phyloP scores from a whole-genome alignment of 2,329 filamentous ascomycete species.

The Neocatenulostroma microsporum region DNA sequence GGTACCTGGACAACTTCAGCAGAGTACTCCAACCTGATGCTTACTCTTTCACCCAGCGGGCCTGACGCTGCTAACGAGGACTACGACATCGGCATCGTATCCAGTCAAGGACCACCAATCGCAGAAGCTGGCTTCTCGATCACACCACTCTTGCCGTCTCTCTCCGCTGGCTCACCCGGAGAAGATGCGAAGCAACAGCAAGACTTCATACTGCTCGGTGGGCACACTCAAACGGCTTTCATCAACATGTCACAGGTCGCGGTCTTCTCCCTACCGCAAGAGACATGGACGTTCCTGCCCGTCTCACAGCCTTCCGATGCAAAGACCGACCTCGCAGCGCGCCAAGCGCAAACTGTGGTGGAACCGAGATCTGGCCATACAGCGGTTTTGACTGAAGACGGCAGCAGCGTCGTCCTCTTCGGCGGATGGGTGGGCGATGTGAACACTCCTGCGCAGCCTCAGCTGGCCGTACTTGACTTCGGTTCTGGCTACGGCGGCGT shows the following conservation, averaged over 20 bases:
- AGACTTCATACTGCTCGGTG: constrained; percentile 73
- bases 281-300: constrained; percentile 74
- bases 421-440: constrained; percentile 91
- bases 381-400: constrained; percentile 71
- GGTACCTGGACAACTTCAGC: constrained; percentile 59
- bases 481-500: constrained; percentile 61
- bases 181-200: constrained; percentile 54
- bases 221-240: constrained; percentile 74
- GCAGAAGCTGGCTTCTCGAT: constrained; percentile 82
- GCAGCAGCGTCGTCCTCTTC: constrained; percentile 65
- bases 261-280: constrained; percentile 76
- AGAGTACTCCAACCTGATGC: constrained; percentile 73
- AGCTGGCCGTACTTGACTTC: constrained; percentile 69
- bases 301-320: constrained; percentile 44
- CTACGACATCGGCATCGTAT: constrained; percentile 42
- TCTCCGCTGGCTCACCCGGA: constrained; percentile 56
- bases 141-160: constrained; percentile 63
- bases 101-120: constrained; percentile 57
- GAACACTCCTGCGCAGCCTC: constrained; percentile 66
- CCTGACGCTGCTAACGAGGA: constrained; percentile 29
- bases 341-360: constrained; percentile 41
- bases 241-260: constrained; percentile 92
- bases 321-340: constrained; percentile 51
- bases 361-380: constrained; percentile 87
- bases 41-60: constrained; percentile 51